Base-by-base conservation (phyloP, 2,329 filamentous ascomycete species). In the Cadophora malorum region DNA sequence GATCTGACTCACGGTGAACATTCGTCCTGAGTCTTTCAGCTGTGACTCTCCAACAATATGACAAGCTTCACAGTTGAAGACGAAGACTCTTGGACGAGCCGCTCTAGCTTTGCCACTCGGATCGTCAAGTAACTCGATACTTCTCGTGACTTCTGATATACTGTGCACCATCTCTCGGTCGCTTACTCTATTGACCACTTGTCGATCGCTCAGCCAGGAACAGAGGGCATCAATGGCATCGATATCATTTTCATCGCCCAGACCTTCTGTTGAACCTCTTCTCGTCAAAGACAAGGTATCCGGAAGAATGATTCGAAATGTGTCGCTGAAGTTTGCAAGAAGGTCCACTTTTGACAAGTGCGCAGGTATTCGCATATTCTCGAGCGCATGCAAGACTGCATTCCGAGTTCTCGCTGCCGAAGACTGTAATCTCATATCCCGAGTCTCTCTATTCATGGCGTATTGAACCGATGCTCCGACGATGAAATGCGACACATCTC, bases 401-500 rank as follows among this genome's bases (percentile, higher is more conserved):
- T 80, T 80, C 59, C 80, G 74, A 47, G 79, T 77, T 35, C 74
- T 74, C 10, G 78, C 76, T 10, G 79, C 79, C 1, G 77, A 74
- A 3, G 76, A 68, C 59, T 78, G 77, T 7, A 81, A 75, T 9
- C 73, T 76, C 25, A 77, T 52, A 71, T 80, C 76, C n/a, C 74
- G 73, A 5, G 73, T 78, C 58, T 80, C 79, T 59, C 74, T 70
- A 61, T 79, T 79, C 14, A 78, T 77, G 3, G 74, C 70, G 66
- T 80, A 79, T 55, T 82, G 80, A 31, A 82, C 66, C 1, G 78
- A 80, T 14, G 80, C 79, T 14, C 77, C 79, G 9, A 81, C 76
- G 2, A 80, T 74, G 63, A 79, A 81, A 14, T 79, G 77, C 0
- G 79, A 76, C 9, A 81, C 73, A 72, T 82, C 80, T 67, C 79